A percentile compares a stretch with the other conserved stretches of the same genome.
phyloP scores from a whole-genome alignment of 2,329 filamentous ascomycete genomes.

The Diaporthe caulivora region DNA sequence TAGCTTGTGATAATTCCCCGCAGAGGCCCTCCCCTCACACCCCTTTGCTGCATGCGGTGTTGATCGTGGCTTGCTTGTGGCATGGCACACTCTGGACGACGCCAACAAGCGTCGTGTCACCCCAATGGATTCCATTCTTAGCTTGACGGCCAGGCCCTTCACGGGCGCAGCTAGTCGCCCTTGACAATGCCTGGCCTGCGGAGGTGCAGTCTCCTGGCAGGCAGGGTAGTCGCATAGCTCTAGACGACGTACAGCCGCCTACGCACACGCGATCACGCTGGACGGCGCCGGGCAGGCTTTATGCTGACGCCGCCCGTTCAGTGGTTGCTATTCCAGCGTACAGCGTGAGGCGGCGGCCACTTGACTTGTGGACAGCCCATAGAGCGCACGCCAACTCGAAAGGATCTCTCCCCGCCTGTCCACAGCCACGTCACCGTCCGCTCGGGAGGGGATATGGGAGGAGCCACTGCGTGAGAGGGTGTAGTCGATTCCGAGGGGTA shows the following conservation, averaged over 20 bases:
- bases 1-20: constrained; percentile 18
- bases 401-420: no score
- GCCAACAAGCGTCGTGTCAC: constrained; percentile 13
- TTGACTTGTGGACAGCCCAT: constrained; percentile 8
- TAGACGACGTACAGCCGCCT: background rate
- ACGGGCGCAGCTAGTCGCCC: background rate
- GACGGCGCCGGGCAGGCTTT: background rate
- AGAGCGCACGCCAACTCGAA: background rate
- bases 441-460: background rate
- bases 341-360: constrained; percentile 11
- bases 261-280: background rate
- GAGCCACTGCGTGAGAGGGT: background rate
- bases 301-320: background rate
- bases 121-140: background rate
- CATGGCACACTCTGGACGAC: constrained; percentile 20
- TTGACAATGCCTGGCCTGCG: background rate
- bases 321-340: background rate
- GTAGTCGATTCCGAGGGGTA: constrained; percentile 1
- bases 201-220: background rate
- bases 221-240: background rate
- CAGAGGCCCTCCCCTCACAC: background rate
- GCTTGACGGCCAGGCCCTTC: background rate
- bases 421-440: constrained; percentile 12
- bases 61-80: constrained; percentile 4
- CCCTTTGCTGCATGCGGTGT: constrained; percentile 3